Evolutionary conservation across 1,284 basidiomycete species (phyloP), one percentile per base, ranked within the genome.

Genomic region (Takashimella tepidaria): DNA sequence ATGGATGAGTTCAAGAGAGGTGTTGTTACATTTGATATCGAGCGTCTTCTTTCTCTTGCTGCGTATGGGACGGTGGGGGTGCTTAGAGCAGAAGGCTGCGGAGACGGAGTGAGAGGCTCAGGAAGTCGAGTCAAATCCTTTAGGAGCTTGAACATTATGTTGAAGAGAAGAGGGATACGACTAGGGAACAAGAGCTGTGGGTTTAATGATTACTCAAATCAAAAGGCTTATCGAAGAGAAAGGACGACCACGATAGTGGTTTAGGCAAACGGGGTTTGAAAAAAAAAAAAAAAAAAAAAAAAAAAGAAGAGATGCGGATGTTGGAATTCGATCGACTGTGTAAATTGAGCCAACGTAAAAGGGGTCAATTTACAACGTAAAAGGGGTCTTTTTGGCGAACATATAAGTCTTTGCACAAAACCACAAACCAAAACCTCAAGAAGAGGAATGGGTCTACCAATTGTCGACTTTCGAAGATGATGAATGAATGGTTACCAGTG

Each of bases 141-240:
- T 59, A 74, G 48, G 23, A 74, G 66, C 60, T 72, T 72, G 66
- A 74, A 72, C 72, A 74, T 74, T n/a, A 41, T 45, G 27, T 19
- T 26, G 41, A 42, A 45, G 2, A 23, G 43, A 22, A 48, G 21
- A n/a, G 40, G n/a, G 23, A 27, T 4, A 20, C 5, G 25, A 23
- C 37, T 16, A 27, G 16, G 27, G 37, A 26, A 13, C 11, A 24
- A 8, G 19, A 16, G n/a, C 27, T 6, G 3, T 27, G 11, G n/a
- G 22, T n/a, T 16, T n/a, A 23, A 42, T 23, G 16, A 16, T 16
- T 21, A 45, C 11, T n/a, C 20, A 6, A n/a, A 13, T 22, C 22
- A 26, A 8, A 21, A 42, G 8, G 26, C 24, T 43, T 43, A 24
- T n/a, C 23, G 37, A n/a, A n/a, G n/a, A n/a, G n/a, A n/a, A n/a